Evolutionary conservation across 495 filamentous ascomycete genomes (phyloP).

Genomic region (Penicillium soppii): DNA sequence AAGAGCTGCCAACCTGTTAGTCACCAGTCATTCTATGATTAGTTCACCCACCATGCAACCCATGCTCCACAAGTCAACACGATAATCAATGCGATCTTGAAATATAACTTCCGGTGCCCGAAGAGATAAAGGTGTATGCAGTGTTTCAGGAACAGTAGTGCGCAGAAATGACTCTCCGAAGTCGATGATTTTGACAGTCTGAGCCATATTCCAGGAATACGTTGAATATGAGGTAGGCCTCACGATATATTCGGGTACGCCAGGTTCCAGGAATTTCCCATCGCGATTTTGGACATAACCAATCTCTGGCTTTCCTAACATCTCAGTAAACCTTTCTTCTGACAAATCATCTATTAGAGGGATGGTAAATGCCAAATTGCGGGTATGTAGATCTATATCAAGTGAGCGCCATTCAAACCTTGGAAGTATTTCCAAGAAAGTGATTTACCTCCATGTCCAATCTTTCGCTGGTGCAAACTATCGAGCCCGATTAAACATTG

Average conservation of each 20-base stretch:
- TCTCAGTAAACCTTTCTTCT: constrained; percentile 30
- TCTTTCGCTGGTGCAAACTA: constrained; percentile 40
- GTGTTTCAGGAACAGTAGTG: constrained; percentile 18
- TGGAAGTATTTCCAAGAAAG: constrained; percentile 3
- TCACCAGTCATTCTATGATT: neutral
- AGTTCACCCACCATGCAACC: constrained; percentile 38
- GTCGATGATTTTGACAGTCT: constrained; percentile 39
- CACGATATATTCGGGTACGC: constrained; percentile 39
- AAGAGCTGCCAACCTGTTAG: constrained; percentile 34
- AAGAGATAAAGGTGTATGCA: constrained; percentile 35
- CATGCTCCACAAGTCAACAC: constrained; percentile 45
- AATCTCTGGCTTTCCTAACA: constrained; percentile 37
- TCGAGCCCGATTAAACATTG: constrained; percentile 41
- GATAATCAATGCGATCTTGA: constrained; percentile 34
- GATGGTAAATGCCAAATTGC: constrained; percentile 46
- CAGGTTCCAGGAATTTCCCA: constrained; percentile 26
- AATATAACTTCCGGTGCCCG: constrained; percentile 47
- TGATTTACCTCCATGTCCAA: constrained; percentile 42
- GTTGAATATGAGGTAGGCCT: constrained; percentile 22
- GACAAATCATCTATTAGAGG: constrained; percentile 18
- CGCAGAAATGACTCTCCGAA: constrained; percentile 43
- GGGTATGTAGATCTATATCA: constrained; percentile 43
- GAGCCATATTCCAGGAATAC: constrained; percentile 16
- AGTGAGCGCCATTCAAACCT: constrained; percentile 12
- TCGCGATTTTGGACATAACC: constrained; percentile 31